Conservation (phyloP, 148 eudicot genomes). For the Rhododendron henanense region DNA sequence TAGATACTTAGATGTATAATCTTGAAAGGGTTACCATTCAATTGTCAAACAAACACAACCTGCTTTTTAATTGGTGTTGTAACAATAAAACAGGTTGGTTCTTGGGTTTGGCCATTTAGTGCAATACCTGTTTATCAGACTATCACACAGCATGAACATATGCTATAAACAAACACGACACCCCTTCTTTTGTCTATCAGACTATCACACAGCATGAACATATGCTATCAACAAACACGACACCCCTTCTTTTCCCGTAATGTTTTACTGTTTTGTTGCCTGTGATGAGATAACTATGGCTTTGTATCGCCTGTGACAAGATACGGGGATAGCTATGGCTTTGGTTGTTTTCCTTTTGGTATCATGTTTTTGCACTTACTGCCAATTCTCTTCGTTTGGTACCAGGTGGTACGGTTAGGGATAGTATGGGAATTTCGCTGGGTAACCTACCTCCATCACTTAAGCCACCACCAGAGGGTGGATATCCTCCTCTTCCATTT, state of each 20-base stretch:
- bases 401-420: slow-evolving; percentile 50
- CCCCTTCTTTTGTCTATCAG: not conserved
- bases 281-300: not conserved
- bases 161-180: not conserved
- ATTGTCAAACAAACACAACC: not conserved
- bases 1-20: not conserved
- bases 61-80: not conserved
- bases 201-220: not conserved
- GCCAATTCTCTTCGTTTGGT: slow-evolving; percentile 7
- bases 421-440: slow-evolving; percentile 52
- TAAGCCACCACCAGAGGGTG: slow-evolving; percentile 85
- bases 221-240: not conserved
- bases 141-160: not conserved
- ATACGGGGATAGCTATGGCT: not conserved
- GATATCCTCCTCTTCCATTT: slow-evolving; percentile 75
- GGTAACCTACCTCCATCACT: slow-evolving; percentile 88
- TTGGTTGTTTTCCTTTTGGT: not conserved
- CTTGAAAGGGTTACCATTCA: not conserved
- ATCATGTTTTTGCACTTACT: not conserved
- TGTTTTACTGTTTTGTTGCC: not conserved
- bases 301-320: not conserved
- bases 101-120: not conserved
- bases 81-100: not conserved
- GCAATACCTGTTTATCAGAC: not conserved
- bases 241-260: not conserved